Evolutionary conservation across 208 protist species (phyloP).

Genomic region (Leishmania amazonensis): DNA sequence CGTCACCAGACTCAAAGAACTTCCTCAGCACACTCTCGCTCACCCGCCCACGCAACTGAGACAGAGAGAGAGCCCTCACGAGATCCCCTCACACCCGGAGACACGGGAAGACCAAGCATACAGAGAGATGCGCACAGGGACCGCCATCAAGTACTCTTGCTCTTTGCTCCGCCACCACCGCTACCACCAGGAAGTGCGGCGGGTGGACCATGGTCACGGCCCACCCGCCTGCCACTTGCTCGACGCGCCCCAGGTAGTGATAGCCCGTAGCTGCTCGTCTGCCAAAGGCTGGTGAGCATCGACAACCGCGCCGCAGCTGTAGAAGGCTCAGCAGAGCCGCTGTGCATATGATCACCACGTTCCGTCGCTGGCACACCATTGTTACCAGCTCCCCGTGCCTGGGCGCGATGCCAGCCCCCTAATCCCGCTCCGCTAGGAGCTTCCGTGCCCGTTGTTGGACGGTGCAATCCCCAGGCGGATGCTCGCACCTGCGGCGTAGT

Average conservation of each 20-base stretch:
- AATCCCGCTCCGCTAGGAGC: not conserved
- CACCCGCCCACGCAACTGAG: not conserved
- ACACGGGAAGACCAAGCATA: not conserved
- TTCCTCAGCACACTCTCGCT: not conserved
- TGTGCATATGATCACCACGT: not conserved
- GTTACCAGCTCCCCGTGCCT: not conserved
- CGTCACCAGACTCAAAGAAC: not conserved
- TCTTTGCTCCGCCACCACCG: not conserved
- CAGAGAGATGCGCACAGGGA: not conserved
- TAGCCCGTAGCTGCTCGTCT: not conserved
- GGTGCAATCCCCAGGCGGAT: slow-evolving; percentile 24
- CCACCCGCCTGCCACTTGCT: not conserved
- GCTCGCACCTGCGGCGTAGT: slow-evolving; percentile 19
- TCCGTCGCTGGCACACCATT: not conserved
- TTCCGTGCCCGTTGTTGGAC: not conserved
- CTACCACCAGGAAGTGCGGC: not conserved
- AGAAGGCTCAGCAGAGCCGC: not conserved
- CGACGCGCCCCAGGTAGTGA: not conserved
- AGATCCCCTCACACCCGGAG: not conserved
- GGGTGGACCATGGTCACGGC: not conserved
- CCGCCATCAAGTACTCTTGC: not conserved
- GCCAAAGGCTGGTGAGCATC: slow-evolving; percentile 8
- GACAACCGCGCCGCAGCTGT: not conserved
- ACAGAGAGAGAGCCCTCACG: not conserved
- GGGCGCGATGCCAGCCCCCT: not conserved